phyloP scores from a whole-genome alignment of 306 rosid genomes.

The Cyclanthera cordifolia region DNA sequence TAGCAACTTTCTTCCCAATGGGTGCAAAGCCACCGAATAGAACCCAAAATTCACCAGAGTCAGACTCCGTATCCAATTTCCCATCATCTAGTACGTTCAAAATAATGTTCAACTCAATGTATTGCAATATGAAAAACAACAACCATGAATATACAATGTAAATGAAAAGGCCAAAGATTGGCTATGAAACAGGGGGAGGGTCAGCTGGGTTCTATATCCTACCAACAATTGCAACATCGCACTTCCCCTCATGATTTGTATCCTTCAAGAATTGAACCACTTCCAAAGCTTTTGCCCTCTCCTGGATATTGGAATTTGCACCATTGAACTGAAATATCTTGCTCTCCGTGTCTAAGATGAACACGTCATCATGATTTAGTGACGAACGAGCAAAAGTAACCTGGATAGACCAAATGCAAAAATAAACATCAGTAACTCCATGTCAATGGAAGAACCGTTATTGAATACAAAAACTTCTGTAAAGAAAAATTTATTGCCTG shows the following conservation, averaged over 20 bases:
- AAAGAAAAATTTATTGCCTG: constrained; percentile 45
- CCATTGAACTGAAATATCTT: constrained; percentile 98
- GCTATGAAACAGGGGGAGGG: not conserved
- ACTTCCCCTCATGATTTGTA: constrained; percentile 73
- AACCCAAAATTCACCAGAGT: constrained; percentile 99
- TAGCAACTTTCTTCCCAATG: constrained; percentile 73
- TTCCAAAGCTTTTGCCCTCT: constrained; percentile 96
- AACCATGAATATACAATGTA: constrained; percentile 17
- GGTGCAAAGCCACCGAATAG: constrained; percentile 99
- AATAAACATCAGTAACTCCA: constrained; percentile 16
- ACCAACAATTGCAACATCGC: constrained; percentile 97
- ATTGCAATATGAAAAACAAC: constrained; percentile 7
- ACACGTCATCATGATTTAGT: constrained; percentile 92
- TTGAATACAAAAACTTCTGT: constrained; percentile 19
- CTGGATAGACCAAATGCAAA: constrained; percentile 36
- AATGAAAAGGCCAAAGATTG: not conserved
- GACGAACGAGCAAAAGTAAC: constrained; percentile 92
- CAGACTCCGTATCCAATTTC: constrained; percentile 94
- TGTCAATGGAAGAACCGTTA: not conserved
- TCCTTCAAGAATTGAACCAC: constrained; percentile 90
- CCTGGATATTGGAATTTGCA: constrained; percentile 95
- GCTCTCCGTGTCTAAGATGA: constrained; percentile 73
- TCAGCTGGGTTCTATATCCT: constrained; percentile 16
- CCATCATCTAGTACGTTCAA: constrained; percentile 70
- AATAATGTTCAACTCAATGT: constrained; percentile 10